Evolutionary conservation across 2,329 filamentous ascomycete genomes (phyloP).

Genomic region (Fusarium poae): DNA sequence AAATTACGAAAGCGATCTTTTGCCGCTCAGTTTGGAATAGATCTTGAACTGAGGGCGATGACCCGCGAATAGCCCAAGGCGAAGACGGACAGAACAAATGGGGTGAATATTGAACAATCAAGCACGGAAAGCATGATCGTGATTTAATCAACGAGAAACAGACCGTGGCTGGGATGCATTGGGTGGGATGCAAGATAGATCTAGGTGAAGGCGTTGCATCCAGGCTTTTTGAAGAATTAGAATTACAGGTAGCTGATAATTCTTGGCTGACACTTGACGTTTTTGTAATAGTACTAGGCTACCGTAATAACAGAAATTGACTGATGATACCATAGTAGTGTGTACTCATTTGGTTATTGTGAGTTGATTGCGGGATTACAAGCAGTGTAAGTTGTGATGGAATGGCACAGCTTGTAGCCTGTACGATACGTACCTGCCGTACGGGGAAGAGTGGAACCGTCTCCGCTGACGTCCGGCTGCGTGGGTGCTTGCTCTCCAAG

Average conservation of each 20-base stretch:
- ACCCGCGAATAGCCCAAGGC: conserved; percentile 1
- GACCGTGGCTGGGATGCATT: background rate
- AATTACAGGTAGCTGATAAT: background rate
- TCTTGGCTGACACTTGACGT: background rate
- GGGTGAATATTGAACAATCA: background rate
- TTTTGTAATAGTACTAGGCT: background rate
- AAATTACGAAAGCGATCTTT: conserved; percentile 28
- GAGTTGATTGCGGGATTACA: background rate
- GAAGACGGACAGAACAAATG: background rate
- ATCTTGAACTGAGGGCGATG: conserved; percentile 24
- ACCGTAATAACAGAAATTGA: conserved; percentile 1
- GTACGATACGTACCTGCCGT: conserved; percentile 35
- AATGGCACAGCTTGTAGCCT: background rate
- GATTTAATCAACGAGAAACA: background rate
- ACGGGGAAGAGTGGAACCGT: conserved; percentile 41
- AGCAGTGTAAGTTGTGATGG: background rate
- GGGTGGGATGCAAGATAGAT: background rate
- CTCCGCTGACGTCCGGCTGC: conserved; percentile 44
- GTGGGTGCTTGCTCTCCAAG: conserved; percentile 36
- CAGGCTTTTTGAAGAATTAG: background rate
- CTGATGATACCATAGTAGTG: background rate
- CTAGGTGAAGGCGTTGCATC: conserved; percentile 1
- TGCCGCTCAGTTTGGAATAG: conserved; percentile 39
- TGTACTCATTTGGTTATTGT: background rate
- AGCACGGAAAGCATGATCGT: background rate